These are phyloP conservation scores for Diphasiastrum complanatum DNA, from an alignment of 83 land plant genomes.

Conservation along the genomic window DNA sequence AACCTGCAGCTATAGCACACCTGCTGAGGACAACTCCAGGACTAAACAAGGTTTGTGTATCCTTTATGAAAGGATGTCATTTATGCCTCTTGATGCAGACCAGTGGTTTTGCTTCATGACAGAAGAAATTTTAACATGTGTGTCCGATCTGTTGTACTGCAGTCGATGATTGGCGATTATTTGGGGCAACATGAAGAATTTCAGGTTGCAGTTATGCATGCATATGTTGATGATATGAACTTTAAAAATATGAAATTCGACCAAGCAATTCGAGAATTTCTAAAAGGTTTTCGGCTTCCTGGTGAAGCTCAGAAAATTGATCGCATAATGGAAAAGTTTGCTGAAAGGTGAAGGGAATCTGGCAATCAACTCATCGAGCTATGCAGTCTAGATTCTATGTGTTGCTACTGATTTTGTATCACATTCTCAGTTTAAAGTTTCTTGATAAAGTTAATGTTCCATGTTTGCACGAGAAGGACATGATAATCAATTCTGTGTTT, in stretches of 20 bases:
- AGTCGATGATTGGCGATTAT: conserved; percentile 89
- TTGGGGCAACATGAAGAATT: conserved; percentile 95
- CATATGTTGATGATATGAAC: conserved; percentile 90
- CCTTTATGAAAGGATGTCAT: neutral
- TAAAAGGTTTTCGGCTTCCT: conserved; percentile 86
- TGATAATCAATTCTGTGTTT: no score
- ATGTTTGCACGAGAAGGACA: no score
- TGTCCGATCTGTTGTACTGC: conserved; percentile 23
- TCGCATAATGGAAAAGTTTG: conserved; percentile 97
- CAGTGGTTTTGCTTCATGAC: no score
- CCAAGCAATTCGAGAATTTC: conserved; percentile 72
- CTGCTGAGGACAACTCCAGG: conserved; percentile 61
- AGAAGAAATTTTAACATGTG: no score
- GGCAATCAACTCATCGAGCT: no score
- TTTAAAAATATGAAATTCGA: conserved; percentile 87
- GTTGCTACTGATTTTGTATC: no score
- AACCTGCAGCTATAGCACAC: conserved; percentile 64
- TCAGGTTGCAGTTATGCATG: conserved; percentile 95
- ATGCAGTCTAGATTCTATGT: no score
- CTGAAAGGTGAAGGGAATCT: conserved; percentile 69
- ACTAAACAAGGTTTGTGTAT: conserved; percentile 63
- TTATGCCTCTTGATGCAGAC: no score
- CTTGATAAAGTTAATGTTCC: no score
- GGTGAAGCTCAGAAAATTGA: conserved; percentile 99
- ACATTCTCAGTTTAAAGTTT: no score